Evolutionary conservation across 2,329 filamentous ascomycete species (phyloP).

Genomic region (Hymenoscyphus repandus): DNA sequence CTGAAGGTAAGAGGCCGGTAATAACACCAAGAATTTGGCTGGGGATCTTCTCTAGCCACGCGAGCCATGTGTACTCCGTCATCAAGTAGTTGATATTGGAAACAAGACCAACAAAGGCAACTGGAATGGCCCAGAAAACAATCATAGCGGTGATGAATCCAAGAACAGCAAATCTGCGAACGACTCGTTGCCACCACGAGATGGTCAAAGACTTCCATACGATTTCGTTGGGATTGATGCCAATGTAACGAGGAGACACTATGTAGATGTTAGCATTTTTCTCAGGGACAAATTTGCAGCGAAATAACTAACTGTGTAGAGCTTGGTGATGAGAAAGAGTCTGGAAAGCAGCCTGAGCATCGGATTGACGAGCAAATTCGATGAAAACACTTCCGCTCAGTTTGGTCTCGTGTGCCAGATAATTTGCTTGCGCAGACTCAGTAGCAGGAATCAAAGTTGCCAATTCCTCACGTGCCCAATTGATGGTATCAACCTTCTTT

Average conservation of each 20-base stretch:
- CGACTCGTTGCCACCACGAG: conserved; percentile 77
- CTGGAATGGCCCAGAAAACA: conserved; percentile 76
- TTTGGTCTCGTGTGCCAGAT: conserved; percentile 59
- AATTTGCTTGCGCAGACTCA: conserved; percentile 60
- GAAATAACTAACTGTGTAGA: conserved; percentile 46
- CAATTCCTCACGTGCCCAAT: conserved; percentile 78
- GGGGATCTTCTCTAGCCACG: conserved; percentile 71
- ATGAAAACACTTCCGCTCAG: conserved; percentile 70
- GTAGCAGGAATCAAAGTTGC: conserved; percentile 69
- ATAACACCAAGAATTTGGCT: conserved; percentile 70
- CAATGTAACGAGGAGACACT: conserved; percentile 77
- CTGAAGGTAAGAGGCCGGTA: conserved; percentile 74
- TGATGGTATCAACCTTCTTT: conserved; percentile 90
- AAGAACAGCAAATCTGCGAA: conserved; percentile 64
- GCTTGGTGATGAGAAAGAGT: conserved; percentile 81
- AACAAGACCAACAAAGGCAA: conserved; percentile 76
- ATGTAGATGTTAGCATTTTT: neutral
- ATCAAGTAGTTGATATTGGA: conserved; percentile 72
- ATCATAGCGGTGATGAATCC: conserved; percentile 73
- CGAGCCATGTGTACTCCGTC: conserved; percentile 59
- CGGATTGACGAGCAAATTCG: conserved; percentile 77
- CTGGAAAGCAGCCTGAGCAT: conserved; percentile 83
- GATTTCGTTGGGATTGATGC: conserved; percentile 74
- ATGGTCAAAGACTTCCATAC: conserved; percentile 84
- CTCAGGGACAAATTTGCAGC: conserved; percentile 30